Conservation (phyloP, 768 basidiomycete species). For the Mycena epipterygia region DNA sequence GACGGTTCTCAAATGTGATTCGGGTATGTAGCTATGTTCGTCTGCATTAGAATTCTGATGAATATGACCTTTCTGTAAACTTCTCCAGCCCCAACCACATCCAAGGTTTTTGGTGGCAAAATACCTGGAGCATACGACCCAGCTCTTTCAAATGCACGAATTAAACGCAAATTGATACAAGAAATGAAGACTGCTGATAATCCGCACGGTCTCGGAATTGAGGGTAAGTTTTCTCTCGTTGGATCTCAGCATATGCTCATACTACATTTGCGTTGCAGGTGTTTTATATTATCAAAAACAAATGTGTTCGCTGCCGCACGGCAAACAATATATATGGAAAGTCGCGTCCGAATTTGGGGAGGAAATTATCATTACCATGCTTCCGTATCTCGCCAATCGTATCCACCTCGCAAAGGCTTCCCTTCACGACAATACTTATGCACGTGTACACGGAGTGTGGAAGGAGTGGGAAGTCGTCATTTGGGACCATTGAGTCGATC, state of each 20-base stretch:
- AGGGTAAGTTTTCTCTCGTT: conserved; percentile 11
- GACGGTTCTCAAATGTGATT: conserved; percentile 23
- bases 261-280: not conserved
- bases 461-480: conserved; percentile 42
- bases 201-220: conserved; percentile 21
- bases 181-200: not conserved
- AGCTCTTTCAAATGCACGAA: conserved; percentile 20
- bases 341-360: conserved; percentile 1
- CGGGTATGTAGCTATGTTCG: conserved; percentile 25
- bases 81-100: conserved; percentile 6
- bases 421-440: conserved; percentile 39
- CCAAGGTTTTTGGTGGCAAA: conserved; percentile 1
- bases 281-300: conserved; percentile 6
- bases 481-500: conserved; percentile 32
- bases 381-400: conserved; percentile 23
- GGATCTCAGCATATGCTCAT: not conserved
- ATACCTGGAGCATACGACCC: conserved; percentile 11
- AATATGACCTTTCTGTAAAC: conserved; percentile 7
- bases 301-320: conserved; percentile 1
- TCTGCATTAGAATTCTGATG: not conserved
- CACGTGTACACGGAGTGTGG: conserved; percentile 32
- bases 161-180: conserved; percentile 22
- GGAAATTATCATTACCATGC: conserved; percentile 33
- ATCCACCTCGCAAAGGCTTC: conserved; percentile 24
- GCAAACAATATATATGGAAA: conserved; percentile 21